Conservation (phyloP, 192 early-diverging fungal genomes). For the Coemansia sp. region DNA sequence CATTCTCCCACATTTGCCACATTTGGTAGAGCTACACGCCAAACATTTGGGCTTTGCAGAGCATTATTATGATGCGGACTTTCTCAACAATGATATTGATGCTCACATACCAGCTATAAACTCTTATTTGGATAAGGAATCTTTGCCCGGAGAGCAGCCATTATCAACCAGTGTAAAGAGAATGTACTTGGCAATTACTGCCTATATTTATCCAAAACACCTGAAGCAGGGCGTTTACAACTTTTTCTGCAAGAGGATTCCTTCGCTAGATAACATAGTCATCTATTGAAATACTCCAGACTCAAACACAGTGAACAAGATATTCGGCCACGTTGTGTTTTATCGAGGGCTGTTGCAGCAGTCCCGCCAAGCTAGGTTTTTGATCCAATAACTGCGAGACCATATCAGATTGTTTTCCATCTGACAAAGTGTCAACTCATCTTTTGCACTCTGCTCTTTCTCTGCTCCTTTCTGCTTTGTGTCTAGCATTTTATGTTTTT, state of each 20-base stretch:
- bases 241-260: neutral
- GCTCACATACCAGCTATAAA: neutral
- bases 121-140: neutral
- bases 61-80: neutral
- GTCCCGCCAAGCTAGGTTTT: too few relatives aligned
- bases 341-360: too few relatives aligned
- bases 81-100: neutral
- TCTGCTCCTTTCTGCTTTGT: neutral
- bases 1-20: neutral
- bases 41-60: neutral
- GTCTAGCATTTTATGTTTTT: neutral
- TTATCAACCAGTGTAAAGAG: neutral
- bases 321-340: too few relatives aligned
- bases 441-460: too few relatives aligned
- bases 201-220: neutral
- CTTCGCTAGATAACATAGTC: neutral
- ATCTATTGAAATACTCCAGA: neutral
- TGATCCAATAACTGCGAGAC: too few relatives aligned
- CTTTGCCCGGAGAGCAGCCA: neutral
- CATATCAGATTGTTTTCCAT: too few relatives aligned
- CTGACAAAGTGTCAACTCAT: too few relatives aligned
- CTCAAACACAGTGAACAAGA: too few relatives aligned
- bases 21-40: neutral
- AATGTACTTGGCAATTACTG: neutral
- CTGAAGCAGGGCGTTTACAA: neutral